These are phyloP conservation scores for Filobasidium floriforme DNA, from an alignment of 768 basidiomycete species.

Conservation along the genomic window DNA sequence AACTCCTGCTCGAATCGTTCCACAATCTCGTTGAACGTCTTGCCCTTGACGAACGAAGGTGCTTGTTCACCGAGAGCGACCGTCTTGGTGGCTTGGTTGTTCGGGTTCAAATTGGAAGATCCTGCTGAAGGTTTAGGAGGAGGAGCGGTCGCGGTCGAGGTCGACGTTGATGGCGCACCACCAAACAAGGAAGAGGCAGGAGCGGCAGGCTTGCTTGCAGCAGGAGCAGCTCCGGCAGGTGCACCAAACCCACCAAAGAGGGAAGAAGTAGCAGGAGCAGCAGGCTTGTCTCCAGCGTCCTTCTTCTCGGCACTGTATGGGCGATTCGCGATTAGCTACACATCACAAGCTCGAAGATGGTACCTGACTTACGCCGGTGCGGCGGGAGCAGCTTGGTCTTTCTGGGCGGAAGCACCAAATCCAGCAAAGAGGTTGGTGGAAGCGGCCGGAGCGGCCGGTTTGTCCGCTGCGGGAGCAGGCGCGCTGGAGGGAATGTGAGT, in stretches of 20 bases:
- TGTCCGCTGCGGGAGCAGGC: not conserved
- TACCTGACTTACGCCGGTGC: not conserved
- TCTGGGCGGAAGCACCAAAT: not conserved
- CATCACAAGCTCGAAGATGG: not conserved
- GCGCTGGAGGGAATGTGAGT: not conserved
- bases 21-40: conserved; percentile 22
- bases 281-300: not conserved
- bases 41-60: conserved; percentile 22
- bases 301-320: conserved; percentile 1
- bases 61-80: conserved; percentile 12
- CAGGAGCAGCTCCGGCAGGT: not conserved
- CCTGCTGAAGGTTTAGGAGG: not conserved
- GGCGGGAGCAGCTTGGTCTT: not conserved
- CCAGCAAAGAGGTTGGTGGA: not conserved
- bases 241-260: not conserved
- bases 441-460: not conserved
- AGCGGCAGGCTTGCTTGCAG: not conserved
- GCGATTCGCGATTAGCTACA: not conserved
- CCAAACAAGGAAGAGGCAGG: not conserved
- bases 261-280: not conserved
- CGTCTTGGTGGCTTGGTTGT: not conserved
- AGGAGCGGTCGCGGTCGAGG: conserved; percentile 9
- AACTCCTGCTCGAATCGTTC: conserved; percentile 19
- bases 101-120: not conserved
- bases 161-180: conserved; percentile 4